Percentiles rank a stretch among this genome's conserved stretches.
Evolutionary conservation across 306 rosid genomes (phyloP).

Genomic region (Begonia fuchsioides): DNA sequence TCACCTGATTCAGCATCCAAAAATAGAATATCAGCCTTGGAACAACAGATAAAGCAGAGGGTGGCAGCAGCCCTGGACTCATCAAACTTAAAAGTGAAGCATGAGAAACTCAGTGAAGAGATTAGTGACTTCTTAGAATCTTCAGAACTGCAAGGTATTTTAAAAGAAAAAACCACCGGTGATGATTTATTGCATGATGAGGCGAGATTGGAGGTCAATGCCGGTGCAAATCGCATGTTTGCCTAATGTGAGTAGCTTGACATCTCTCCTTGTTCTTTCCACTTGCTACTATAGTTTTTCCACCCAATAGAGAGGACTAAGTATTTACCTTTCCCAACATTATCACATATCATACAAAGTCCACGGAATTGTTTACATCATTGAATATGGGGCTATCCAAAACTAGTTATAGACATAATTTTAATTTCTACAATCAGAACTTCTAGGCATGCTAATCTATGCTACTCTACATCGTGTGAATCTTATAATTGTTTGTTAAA

Average conservation of each 20-base stretch:
- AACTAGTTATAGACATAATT: too few relatives aligned
- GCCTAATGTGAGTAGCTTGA: constrained; percentile 49
- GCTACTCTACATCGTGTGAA: too few relatives aligned
- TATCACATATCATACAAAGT: too few relatives aligned
- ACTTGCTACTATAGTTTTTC: too few relatives aligned
- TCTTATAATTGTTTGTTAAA: too few relatives aligned
- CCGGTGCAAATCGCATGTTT: constrained; percentile 28
- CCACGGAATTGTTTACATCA: too few relatives aligned
- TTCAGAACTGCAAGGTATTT: constrained; percentile 12
- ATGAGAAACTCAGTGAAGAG: constrained; percentile 38
- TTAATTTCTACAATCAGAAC: too few relatives aligned
- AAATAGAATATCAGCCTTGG: constrained; percentile 49
- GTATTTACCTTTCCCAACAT: too few relatives aligned
- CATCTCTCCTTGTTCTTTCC: neutral
- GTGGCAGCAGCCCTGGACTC: constrained; percentile 45
- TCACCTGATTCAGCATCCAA: constrained; percentile 40
- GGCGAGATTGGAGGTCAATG: constrained; percentile 20
- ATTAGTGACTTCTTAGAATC: constrained; percentile 23
- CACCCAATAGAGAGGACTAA: too few relatives aligned
- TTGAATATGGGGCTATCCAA: too few relatives aligned
- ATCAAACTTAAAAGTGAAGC: constrained; percentile 48
- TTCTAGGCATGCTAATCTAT: too few relatives aligned
- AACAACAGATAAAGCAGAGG: constrained; percentile 47
- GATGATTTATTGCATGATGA: constrained; percentile 18
- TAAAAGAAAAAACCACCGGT: constrained; percentile 14